A percentile compares a stretch with the other conserved stretches of the same genome.
Conservation (phyloP, 2,329 filamentous ascomycete genomes). For the Ambrosiella xylebori region DNA sequence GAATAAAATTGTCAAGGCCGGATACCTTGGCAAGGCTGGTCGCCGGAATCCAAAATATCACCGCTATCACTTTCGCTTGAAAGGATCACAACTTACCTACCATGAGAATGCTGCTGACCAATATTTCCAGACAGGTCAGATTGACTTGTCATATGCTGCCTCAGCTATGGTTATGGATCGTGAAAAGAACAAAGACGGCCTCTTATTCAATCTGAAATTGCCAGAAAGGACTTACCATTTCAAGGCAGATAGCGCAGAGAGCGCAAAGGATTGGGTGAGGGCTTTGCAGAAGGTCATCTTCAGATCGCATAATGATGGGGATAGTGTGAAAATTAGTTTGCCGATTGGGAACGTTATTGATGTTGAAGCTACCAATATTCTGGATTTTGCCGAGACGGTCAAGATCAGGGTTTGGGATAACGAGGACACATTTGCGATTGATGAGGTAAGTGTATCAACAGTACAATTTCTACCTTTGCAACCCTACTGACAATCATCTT, state of each 20-base stretch:
- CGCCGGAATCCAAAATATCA: conserved; percentile 75
- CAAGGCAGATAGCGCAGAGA: conserved; percentile 69
- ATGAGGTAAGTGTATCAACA: conserved; percentile 46
- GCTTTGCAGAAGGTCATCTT: conserved; percentile 89
- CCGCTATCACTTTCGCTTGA: conserved; percentile 84
- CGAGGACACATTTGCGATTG: conserved; percentile 84
- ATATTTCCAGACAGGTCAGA: conserved; percentile 82
- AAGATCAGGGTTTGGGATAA: conserved; percentile 88
- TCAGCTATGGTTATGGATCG: conserved; percentile 57
- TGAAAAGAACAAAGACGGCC: conserved; percentile 52
- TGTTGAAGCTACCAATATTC: conserved; percentile 76
- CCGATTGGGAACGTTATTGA: conserved; percentile 82
- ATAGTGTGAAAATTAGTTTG: conserved; percentile 89
- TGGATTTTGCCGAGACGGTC: conserved; percentile 84
- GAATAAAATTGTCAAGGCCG: conserved; percentile 65
- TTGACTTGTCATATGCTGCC: conserved; percentile 82
- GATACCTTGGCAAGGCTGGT: conserved; percentile 75
- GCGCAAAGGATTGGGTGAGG: conserved; percentile 94
- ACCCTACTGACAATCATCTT: neutral
- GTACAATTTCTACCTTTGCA: neutral
- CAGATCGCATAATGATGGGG: conserved; percentile 84
- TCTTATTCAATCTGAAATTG: conserved; percentile 53
- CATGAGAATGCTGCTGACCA: conserved; percentile 68
- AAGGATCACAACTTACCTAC: conserved; percentile 83
- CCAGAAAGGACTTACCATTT: conserved; percentile 74